Evolutionary conservation across 139 green algal genomes (phyloP).

Genomic region (Coelastrella sp.): DNA sequence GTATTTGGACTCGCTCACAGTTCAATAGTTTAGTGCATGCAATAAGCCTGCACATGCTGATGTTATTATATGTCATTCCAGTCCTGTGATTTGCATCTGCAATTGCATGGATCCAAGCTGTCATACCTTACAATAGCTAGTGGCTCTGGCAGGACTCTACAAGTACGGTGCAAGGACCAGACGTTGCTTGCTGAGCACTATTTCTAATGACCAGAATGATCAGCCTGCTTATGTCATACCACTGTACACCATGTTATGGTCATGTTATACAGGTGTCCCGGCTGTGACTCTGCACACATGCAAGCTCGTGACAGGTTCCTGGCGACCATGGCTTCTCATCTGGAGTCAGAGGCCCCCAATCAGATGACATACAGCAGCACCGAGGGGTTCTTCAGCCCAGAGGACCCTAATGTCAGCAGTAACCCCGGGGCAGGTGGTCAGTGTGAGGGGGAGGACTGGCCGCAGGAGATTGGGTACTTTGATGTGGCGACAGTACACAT

Average conservation of each 20-base stretch:
- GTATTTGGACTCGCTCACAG: too few relatives aligned
- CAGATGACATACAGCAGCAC: conserved; percentile 39
- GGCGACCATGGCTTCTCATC: neutral
- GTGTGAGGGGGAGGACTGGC: conserved; percentile 45
- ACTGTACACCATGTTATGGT: neutral
- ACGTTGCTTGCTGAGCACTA: too few relatives aligned
- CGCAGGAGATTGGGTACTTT: conserved; percentile 8
- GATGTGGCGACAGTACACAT: conserved; percentile 35
- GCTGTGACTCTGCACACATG: neutral
- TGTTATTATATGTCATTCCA: too few relatives aligned
- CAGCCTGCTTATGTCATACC: neutral
- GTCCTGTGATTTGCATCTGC: too few relatives aligned
- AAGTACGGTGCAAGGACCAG: too few relatives aligned
- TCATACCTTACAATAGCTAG: too few relatives aligned
- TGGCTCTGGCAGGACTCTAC: neutral
- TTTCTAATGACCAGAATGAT: too few relatives aligned
- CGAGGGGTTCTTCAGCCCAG: conserved; percentile 37
- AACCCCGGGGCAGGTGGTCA: conserved; percentile 41
- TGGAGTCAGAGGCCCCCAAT: conserved; percentile 26
- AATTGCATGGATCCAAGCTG: too few relatives aligned
- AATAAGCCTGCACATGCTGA: too few relatives aligned
- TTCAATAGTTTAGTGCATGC: too few relatives aligned
- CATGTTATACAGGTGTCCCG: conserved; percentile 10
- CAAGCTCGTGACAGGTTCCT: neutral
- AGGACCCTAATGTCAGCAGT: neutral